Evolutionary conservation across 768 basidiomycete genomes (phyloP).

Genomic region (Antrodiella citrinella): DNA sequence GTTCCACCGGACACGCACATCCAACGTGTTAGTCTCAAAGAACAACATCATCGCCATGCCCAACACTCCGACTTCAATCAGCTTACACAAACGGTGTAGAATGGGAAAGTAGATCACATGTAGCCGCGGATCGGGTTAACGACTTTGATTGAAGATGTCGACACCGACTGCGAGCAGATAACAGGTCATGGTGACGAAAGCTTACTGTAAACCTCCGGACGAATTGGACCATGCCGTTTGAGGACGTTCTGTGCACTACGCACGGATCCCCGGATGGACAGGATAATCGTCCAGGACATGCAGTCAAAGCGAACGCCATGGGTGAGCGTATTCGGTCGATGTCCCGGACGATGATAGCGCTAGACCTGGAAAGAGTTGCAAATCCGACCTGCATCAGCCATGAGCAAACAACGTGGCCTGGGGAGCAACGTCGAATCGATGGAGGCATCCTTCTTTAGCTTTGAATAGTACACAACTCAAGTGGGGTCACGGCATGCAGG

Average conservation of each 20-base stretch:
- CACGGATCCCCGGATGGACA: neutral
- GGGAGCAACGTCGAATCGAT: neutral
- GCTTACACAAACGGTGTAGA: no score
- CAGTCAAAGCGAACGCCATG: neutral
- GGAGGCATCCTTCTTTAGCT: neutral
- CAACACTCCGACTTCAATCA: neutral
- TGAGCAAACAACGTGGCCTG: constrained; percentile 14
- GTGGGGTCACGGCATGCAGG: no score
- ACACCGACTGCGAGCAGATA: neutral
- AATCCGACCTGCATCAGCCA: constrained; percentile 14
- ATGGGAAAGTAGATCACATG: neutral
- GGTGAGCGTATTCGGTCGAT: neutral
- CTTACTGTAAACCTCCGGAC: neutral
- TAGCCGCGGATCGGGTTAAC: neutral
- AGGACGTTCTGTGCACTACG: neutral
- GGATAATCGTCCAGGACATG: neutral
- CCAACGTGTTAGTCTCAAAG: constrained; percentile 10
- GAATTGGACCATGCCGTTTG: neutral
- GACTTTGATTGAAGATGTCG: neutral
- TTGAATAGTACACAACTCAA: neutral
- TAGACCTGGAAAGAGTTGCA: neutral
- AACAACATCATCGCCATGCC: neutral
- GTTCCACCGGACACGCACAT: constrained; percentile 11
- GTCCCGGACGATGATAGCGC: neutral
- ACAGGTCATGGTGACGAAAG: neutral